Percentiles rank a stretch among this genome's conserved stretches.
These are phyloP conservation scores for Rugonectria rugulosa DNA, from an alignment of 2,329 filamentous ascomycete species.

Conservation along the genomic window DNA sequence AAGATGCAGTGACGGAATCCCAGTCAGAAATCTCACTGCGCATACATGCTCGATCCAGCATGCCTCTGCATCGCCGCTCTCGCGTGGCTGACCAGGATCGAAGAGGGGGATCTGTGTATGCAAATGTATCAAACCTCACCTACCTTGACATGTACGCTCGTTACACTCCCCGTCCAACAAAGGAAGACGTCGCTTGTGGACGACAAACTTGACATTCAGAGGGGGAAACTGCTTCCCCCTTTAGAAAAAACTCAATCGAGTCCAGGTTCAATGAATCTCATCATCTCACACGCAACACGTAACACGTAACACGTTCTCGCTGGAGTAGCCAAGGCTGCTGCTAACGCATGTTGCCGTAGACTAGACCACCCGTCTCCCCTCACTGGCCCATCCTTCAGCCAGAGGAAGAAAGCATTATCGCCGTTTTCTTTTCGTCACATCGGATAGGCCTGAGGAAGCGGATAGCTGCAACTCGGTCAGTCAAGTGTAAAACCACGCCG, in stretches of 20 bases:
- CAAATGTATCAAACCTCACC: no score
- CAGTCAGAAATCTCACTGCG: background rate
- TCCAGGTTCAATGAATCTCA: background rate
- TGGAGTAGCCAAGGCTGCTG: background rate
- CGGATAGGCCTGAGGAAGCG: background rate
- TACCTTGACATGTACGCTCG: no score
- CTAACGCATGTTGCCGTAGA: no score
- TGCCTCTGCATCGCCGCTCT: constrained; percentile 10
- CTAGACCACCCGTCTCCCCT: background rate
- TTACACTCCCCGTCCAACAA: no score
- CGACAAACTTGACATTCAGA: no score
- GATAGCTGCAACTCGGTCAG: background rate
- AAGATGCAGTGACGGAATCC: background rate
- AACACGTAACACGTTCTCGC: background rate
- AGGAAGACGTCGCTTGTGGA: no score
- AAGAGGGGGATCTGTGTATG: no score
- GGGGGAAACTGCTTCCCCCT: no score
- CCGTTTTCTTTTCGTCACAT: background rate
- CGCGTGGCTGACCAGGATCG: constrained; percentile 13
- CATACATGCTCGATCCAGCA: constrained; percentile 18
- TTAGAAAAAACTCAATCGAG: background rate
- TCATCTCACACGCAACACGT: background rate
- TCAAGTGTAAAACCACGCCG: background rate
- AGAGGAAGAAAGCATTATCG: no score
- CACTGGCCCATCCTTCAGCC: background rate